Evolutionary conservation across 192 early-diverging fungal genomes (phyloP).

Genomic region (Oehlia diaphana): DNA sequence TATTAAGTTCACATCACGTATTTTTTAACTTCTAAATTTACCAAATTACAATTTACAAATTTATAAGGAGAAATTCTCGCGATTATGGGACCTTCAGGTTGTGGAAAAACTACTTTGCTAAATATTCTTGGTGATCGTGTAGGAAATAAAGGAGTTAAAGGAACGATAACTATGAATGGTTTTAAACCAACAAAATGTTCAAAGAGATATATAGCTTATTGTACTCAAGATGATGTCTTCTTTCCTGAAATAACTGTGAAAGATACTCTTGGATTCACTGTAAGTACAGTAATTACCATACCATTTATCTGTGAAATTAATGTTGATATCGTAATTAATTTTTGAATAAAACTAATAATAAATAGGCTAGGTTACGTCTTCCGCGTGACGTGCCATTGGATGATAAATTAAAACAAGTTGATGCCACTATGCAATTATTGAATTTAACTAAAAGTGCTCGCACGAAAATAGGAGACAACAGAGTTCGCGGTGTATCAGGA

Average conservation of each 20-base stretch:
- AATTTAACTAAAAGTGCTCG: slow-evolving; percentile 64
- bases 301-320: too few species aligned
- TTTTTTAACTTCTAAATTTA: too few species aligned
- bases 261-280: slow-evolving; percentile 72
- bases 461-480: slow-evolving; percentile 64
- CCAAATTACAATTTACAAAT: background rate
- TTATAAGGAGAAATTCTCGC: slow-evolving; percentile 43
- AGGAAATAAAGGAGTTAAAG: slow-evolving; percentile 41
- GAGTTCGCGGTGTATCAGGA: slow-evolving; percentile 70
- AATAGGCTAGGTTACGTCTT: slow-evolving; percentile 37
- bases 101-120: slow-evolving; percentile 67
- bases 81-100: slow-evolving; percentile 61
- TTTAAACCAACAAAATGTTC: slow-evolving; percentile 14
- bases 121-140: slow-evolving; percentile 59
- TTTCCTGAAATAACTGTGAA: slow-evolving; percentile 62
- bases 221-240: slow-evolving; percentile 57
- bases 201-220: slow-evolving; percentile 60
- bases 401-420: slow-evolving; percentile 41
- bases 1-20: too few species aligned
- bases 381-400: slow-evolving; percentile 28
- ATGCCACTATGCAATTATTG: slow-evolving; percentile 60
- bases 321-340: background rate
- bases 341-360: background rate
- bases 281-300: background rate
- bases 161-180: slow-evolving; percentile 19